Conservation (phyloP, 768 basidiomycete species). For the Serendipita sp. region DNA sequence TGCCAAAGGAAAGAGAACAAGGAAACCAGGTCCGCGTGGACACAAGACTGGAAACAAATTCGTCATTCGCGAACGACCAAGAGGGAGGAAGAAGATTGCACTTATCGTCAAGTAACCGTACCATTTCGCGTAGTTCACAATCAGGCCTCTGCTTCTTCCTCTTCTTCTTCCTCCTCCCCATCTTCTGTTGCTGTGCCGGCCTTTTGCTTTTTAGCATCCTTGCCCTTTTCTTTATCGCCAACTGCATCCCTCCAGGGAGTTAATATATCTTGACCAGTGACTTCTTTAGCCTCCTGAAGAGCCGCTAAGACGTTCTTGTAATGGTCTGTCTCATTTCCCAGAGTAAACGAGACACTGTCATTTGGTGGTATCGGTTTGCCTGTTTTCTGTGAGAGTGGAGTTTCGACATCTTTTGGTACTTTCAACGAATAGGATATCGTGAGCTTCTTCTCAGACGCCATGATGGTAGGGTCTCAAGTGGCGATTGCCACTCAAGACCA, state of each 20-base stretch:
- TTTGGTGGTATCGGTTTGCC: background rate
- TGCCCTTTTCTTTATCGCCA: slow-evolving; percentile 43
- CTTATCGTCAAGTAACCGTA: slow-evolving; percentile 3
- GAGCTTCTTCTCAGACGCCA: background rate
- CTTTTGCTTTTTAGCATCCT: slow-evolving; percentile 24
- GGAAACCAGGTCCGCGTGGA: slow-evolving; percentile 81
- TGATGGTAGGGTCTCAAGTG: background rate
- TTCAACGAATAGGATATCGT: background rate
- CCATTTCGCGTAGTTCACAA: slow-evolving; percentile 14
- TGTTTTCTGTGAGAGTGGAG: background rate
- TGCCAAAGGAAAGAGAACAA: slow-evolving; percentile 82
- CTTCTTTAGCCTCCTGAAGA: slow-evolving; percentile 34
- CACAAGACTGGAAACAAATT: slow-evolving; percentile 82
- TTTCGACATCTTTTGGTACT: background rate
- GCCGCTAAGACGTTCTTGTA: slow-evolving; percentile 15
- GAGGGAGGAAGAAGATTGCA: slow-evolving; percentile 38
- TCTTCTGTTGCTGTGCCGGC: slow-evolving; percentile 18
- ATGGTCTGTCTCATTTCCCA: background rate
- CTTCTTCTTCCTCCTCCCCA: slow-evolving; percentile 23
- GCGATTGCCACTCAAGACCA: background rate
- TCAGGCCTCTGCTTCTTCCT: slow-evolving; percentile 34
- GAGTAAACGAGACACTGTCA: background rate
- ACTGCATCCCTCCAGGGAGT: slow-evolving; percentile 62
- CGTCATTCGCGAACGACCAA: slow-evolving; percentile 71
- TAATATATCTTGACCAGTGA: slow-evolving; percentile 42